Conservation (phyloP, 192 early-diverging fungal species). For the Chytriomyces hyalinus region DNA sequence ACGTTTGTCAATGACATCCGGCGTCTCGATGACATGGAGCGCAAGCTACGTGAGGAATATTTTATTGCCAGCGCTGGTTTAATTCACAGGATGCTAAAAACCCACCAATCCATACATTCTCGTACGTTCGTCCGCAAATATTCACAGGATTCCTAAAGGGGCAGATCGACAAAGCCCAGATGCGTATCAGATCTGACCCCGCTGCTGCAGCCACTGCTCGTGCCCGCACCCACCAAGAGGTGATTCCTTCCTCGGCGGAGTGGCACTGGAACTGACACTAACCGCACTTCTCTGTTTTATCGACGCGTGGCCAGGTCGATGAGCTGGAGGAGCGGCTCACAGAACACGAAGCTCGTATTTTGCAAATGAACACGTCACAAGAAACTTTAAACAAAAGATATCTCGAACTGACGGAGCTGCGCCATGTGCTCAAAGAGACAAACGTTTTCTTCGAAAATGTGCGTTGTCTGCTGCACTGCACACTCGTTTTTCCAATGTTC, state of each 20-base stretch:
- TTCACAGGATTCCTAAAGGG: conserved; percentile 77
- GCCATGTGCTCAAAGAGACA: conserved; percentile 89
- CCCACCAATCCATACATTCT: not conserved
- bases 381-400: conserved; percentile 86
- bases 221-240: conserved; percentile 80
- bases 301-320: conserved; percentile 61
- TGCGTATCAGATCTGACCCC: conserved; percentile 57
- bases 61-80: too few species aligned
- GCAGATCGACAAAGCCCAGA: conserved; percentile 80
- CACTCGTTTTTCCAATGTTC: not conserved
- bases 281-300: too few species aligned
- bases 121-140: not conserved
- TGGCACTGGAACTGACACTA: too few species aligned
- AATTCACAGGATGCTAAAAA: conserved; percentile 37
- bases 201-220: conserved; percentile 44
- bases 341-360: conserved; percentile 81
- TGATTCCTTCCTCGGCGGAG: too few species aligned
- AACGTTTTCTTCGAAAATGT: conserved; percentile 81
- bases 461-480: conserved; percentile 1
- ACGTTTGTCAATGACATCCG: conserved; percentile 95
- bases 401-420: conserved; percentile 87
- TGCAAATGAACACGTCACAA: conserved; percentile 85
- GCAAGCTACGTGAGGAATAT: conserved; percentile 75
- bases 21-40: conserved; percentile 95
- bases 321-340: conserved; percentile 82